phyloP scores from a whole-genome alignment of 352 stramenopile genomes.

The Elongisporangium anandrum region DNA sequence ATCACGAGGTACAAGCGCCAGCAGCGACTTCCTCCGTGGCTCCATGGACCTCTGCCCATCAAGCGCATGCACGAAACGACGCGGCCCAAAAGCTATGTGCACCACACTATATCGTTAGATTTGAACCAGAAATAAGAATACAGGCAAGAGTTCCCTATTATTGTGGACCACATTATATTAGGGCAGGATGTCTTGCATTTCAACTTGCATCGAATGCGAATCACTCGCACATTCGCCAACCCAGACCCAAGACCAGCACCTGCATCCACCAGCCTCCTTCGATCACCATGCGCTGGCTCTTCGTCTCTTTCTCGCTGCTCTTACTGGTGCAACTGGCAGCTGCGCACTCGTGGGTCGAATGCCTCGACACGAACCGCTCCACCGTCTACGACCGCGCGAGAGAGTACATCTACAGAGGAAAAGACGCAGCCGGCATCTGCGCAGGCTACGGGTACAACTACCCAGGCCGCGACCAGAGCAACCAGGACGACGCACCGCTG shows the following conservation, averaged over 20 bases:
- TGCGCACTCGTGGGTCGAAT: slow-evolving; percentile 70
- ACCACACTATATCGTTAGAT: neutral
- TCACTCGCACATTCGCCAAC: neutral
- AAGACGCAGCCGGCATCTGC: slow-evolving; percentile 38
- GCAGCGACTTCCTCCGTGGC: slow-evolving; percentile 26
- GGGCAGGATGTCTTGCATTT: neutral
- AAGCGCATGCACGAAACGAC: slow-evolving; percentile 4
- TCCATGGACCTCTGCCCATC: slow-evolving; percentile 9
- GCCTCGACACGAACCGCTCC: slow-evolving; percentile 47
- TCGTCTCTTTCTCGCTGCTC: neutral
- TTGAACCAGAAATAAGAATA: neutral
- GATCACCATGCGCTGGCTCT: neutral
- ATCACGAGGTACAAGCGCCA: slow-evolving; percentile 47
- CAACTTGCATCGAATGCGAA: too few species aligned
- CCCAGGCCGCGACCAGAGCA: slow-evolving; percentile 32
- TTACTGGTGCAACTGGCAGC: neutral
- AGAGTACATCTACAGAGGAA: slow-evolving; percentile 53
- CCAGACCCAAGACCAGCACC: neutral
- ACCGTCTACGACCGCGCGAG: slow-evolving; percentile 54
- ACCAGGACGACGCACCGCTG: slow-evolving; percentile 27
- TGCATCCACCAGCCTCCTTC: neutral
- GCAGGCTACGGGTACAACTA: slow-evolving; percentile 69
- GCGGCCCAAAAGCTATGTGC: neutral
- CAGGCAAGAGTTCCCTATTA: neutral
- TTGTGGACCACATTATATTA: neutral